Conservation (phyloP, 2,329 filamentous ascomycete species). For the Falciphora oryzae region DNA sequence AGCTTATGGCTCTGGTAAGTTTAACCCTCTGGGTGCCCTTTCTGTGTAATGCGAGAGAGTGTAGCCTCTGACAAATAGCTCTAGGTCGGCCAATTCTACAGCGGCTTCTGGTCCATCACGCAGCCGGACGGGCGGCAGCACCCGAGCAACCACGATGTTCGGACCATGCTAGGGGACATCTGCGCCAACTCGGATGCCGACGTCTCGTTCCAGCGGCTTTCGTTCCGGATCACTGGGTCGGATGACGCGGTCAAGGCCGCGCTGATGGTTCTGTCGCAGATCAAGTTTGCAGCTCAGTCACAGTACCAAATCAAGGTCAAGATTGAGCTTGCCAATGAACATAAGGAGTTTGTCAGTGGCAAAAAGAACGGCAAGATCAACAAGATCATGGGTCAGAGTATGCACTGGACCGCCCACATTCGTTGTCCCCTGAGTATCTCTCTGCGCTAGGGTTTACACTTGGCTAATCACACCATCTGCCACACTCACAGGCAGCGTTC, state of each 20-base stretch:
- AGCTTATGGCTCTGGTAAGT: conserved; percentile 88
- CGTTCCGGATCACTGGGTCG: conserved; percentile 89
- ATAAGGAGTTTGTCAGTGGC: conserved; percentile 98
- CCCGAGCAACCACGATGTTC: conserved; percentile 66
- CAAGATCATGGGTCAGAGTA: conserved; percentile 99
- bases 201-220: conserved; percentile 87
- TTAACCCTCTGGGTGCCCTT: neutral
- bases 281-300: conserved; percentile 79
- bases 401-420: conserved; percentile 20
- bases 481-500: conserved; percentile 65
- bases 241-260: conserved; percentile 95
- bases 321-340: conserved; percentile 97
- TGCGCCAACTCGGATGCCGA: conserved; percentile 95
- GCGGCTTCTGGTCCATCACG: conserved; percentile 91
- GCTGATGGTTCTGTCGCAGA: conserved; percentile 88
- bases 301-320: conserved; percentile 95
- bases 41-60: neutral
- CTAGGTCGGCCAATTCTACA: conserved; percentile 94
- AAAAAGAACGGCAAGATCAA: conserved; percentile 99
- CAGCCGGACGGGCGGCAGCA: conserved; percentile 61
- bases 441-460: neutral
- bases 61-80: neutral
- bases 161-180: conserved; percentile 89
- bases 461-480: conserved; percentile 15
- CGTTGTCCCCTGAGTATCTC: neutral